phyloP scores from a whole-genome alignment of 2,329 filamentous ascomycete genomes.

The Ophiostoma perfectum region DNA sequence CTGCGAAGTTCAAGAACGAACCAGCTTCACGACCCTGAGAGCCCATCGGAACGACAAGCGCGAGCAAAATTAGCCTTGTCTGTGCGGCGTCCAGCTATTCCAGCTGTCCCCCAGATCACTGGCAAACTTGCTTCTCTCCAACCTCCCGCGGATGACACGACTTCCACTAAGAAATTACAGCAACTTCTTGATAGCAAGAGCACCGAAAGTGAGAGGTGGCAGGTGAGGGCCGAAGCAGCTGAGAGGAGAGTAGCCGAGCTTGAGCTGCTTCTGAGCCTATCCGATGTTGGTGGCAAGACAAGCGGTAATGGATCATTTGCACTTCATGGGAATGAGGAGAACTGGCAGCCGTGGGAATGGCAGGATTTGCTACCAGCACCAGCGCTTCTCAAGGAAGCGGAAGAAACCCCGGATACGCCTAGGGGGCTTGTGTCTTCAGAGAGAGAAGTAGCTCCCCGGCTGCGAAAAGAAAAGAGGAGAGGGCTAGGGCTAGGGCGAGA shows the following conservation, averaged over 20 bases:
- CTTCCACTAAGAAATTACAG: constrained; percentile 43
- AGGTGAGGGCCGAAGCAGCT: constrained; percentile 49
- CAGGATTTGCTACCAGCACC: constrained; percentile 11
- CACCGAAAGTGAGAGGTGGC: constrained; percentile 47
- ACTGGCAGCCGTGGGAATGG: constrained; percentile 13
- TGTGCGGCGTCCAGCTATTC: not conserved
- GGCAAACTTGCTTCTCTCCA: not conserved
- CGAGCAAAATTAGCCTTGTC: not conserved
- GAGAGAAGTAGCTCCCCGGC: no score
- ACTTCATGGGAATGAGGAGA: not conserved
- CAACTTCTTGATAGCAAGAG: constrained; percentile 41
- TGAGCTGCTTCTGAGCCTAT: constrained; percentile 30
- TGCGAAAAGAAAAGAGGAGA: constrained; percentile 10
- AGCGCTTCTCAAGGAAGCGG: not conserved
- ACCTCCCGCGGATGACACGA: not conserved
- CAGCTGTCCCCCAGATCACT: not conserved
- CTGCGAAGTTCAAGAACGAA: not conserved
- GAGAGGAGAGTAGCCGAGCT: constrained; percentile 49
- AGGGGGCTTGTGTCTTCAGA: no score
- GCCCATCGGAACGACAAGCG: not conserved
- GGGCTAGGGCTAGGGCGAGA: no score
- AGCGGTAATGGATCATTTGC: not conserved
- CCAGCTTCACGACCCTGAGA: not conserved
- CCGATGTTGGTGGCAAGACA: constrained; percentile 23
- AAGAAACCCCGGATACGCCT: no score